Percentiles rank a stretch among this genome's conserved stretches.
Conservation (phyloP, 225 moss, liverwort and hornwort species). For the Pleurozium schreberi region DNA sequence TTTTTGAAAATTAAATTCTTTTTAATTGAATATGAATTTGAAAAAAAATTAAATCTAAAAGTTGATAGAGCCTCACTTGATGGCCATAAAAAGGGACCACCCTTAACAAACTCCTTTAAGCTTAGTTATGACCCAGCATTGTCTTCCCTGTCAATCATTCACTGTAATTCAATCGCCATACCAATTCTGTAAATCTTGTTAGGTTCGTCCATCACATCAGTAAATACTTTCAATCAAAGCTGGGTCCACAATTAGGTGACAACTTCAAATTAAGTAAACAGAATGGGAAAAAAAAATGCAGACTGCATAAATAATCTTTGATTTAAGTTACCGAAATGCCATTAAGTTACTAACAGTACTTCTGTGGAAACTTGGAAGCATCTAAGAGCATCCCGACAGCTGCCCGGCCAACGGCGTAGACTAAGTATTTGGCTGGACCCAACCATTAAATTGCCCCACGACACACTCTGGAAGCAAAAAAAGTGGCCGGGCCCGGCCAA, state of each 20-base stretch:
- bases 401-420: too few relatives aligned
- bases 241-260: neutral
- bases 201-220: neutral
- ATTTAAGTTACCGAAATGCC: neutral
- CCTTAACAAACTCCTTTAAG: neutral
- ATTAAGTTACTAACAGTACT: too few relatives aligned
- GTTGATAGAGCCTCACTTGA: neutral
- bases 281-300: neutral
- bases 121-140: neutral
- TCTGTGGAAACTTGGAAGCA: neutral
- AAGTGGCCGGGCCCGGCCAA: too few relatives aligned
- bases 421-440: too few relatives aligned
- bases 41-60: too few relatives aligned
- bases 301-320: accelerated
- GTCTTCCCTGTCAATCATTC: neutral
- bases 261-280: neutral
- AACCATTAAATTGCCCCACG: too few relatives aligned
- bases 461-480: too few relatives aligned
- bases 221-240: neutral
- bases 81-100: neutral
- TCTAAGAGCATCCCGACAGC: too few relatives aligned
- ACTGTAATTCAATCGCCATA: neutral
- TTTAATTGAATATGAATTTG: too few relatives aligned
- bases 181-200: neutral
- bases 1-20: too few relatives aligned